Percentiles rank a stretch among this genome's conserved stretches.
These are phyloP conservation scores for Leccinum rimulosum DNA, from an alignment of 768 basidiomycete genomes.

Conservation along the genomic window DNA sequence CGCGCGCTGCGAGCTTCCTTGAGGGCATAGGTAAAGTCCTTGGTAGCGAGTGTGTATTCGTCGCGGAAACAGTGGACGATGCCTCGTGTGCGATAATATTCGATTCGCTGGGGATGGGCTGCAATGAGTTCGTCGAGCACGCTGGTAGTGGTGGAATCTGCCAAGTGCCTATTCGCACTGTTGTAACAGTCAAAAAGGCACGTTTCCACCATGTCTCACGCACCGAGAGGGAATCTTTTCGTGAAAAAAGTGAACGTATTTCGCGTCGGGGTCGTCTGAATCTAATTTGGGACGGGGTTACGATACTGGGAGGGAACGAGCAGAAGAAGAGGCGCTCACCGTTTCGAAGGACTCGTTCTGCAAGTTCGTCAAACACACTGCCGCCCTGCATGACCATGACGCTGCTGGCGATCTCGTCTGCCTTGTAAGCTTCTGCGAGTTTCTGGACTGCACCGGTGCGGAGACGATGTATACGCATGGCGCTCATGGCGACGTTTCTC, in stretches of 20 bases:
- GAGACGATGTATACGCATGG: constrained; percentile 77
- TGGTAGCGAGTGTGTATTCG: constrained; percentile 69
- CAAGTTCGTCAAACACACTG: constrained; percentile 90
- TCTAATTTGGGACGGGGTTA: constrained; percentile 41
- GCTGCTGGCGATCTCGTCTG: constrained; percentile 88
- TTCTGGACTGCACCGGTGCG: constrained; percentile 84
- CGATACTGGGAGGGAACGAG: not conserved
- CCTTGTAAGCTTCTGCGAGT: constrained; percentile 79
- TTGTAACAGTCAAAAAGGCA: constrained; percentile 17
- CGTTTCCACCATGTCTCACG: constrained; percentile 21
- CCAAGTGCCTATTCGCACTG: constrained; percentile 61
- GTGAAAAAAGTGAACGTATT: constrained; percentile 92
- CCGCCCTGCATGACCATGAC: constrained; percentile 97
- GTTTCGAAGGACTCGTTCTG: constrained; percentile 76
- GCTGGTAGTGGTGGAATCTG: constrained; percentile 78
- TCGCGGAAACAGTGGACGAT: constrained; percentile 89
- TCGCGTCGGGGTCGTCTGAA: constrained; percentile 72
- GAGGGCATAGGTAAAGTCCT: constrained; percentile 79
- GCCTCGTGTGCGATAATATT: constrained; percentile 87
- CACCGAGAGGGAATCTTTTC: constrained; percentile 93
- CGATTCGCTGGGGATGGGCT: constrained; percentile 69
- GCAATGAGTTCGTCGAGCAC: constrained; percentile 78
- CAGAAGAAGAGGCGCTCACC: constrained; percentile 36
- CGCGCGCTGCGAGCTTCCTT: constrained; percentile 73
- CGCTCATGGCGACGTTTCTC: constrained; percentile 78